Evolutionary conservation across 495 filamentous ascomycete genomes (phyloP), one percentile per base, ranked within the genome.

Genomic region (Aspergillus egyptiacus): DNA sequence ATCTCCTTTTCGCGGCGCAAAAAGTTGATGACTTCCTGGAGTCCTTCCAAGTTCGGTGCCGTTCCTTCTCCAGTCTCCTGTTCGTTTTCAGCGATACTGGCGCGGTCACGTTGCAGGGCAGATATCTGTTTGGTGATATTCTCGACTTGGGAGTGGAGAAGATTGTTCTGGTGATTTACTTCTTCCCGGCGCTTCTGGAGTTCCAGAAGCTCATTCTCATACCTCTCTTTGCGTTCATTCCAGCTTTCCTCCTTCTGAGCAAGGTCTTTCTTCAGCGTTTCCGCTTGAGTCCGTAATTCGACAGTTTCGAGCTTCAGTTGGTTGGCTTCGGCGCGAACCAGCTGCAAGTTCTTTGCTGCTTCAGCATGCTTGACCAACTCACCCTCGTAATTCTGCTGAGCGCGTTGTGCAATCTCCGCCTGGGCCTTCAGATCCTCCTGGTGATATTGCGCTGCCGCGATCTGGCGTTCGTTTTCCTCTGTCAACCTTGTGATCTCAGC

Each of bases 1-100:
- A 99, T 97, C 58, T 97, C 91, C 69, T 96, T 97, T 69, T 97
- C 94, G 35, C 87, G 82, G n/a, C 94, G 83, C 44, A 97, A 71
- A 66, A 89, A 97, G 40, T 79, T 83, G 66, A 94, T 90, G 31
- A 97, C 76, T 58, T 96, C 89, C 47, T 91, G 84, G 20, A 96
- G 78, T 50, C 86, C 85, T 48, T 88, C 85, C 14, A 82, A 62
- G 30, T 78, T 80, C 0, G 75, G 68, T 13, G 70, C 66, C 14
- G 64, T 52, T 7, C 66, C 61, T 7, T 73, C 64, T 5, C 64
- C 61, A 17, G 71, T 63, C 22, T 70, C 61, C 7, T 37, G 31
- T 30, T 70, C 69, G 10, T 60, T 57, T 14, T 80, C 79, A 17
- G 74, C 73, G 14, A 66, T 63, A 22, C 68, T 72, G 10, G 74